These are phyloP conservation scores for Aquilaria malaccensis DNA, from an alignment of 345 rosid genomes.

Conservation along the genomic window DNA sequence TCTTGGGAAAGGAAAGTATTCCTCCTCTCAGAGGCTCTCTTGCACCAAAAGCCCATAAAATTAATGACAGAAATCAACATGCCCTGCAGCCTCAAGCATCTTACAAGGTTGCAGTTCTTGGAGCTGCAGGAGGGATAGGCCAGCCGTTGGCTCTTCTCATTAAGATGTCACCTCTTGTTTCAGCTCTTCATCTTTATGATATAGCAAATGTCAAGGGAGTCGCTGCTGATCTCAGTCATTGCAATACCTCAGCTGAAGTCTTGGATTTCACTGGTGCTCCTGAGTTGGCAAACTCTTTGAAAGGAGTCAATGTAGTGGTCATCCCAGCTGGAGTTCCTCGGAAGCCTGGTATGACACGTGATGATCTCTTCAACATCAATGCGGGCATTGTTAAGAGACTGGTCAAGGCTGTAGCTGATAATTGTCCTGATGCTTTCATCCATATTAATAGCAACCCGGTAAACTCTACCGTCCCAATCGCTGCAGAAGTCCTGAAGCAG, in stretches of 20 bases:
- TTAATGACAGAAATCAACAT: constrained; percentile 23
- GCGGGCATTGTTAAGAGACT: constrained; percentile 68
- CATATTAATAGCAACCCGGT: constrained; percentile 94
- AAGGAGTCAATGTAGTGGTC: constrained; percentile 74
- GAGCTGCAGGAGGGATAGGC: constrained; percentile 93
- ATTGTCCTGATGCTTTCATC: constrained; percentile 83
- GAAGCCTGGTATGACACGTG: constrained; percentile 97
- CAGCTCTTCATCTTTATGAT: constrained; percentile 77
- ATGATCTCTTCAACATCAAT: constrained; percentile 91
- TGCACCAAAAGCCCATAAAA: constrained; percentile 20
- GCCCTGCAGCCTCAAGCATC: constrained; percentile 63
- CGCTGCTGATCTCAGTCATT: constrained; percentile 92
- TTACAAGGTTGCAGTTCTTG: constrained; percentile 79
- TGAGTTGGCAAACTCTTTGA: constrained; percentile 62
- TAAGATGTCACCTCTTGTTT: constrained; percentile 94
- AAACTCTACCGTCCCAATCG: constrained; percentile 88
- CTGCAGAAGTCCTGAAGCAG: constrained; percentile 80
- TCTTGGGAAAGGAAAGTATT: constrained; percentile 40
- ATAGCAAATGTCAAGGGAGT: constrained; percentile 92
- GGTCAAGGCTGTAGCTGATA: constrained; percentile 85
- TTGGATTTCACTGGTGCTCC: constrained; percentile 76
- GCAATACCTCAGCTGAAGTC: constrained; percentile 86
- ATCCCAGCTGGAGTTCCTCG: constrained; percentile 94
- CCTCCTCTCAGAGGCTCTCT: constrained; percentile 38
- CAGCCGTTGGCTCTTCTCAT: constrained; percentile 79